Evolutionary conservation across 208 protist genomes (phyloP).

Genomic region (Leishmania mexicana): DNA sequence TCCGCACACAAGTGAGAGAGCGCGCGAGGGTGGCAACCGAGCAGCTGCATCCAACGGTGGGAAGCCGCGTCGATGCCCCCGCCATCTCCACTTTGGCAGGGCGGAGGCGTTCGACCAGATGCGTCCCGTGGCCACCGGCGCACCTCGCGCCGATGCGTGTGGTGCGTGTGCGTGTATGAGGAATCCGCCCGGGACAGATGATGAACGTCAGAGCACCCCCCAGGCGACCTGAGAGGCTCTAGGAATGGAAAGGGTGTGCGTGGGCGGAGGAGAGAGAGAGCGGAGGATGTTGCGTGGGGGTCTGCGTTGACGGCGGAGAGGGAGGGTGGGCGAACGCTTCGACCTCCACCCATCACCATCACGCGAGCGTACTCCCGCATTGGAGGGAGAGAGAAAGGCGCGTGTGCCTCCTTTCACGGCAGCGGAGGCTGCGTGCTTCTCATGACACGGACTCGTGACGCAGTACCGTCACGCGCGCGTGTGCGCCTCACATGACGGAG

Average conservation of each 20-base stretch:
- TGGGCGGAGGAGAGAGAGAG: neutral
- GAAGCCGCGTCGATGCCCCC: neutral
- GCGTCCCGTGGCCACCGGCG: neutral
- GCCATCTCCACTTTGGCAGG: neutral
- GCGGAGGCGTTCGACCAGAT: too few species aligned
- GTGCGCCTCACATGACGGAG: neutral
- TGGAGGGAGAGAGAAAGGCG: neutral
- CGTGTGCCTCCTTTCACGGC: neutral
- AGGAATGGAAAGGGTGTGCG: too few species aligned
- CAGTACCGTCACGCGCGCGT: neutral
- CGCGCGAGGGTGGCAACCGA: neutral
- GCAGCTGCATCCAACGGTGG: slow-evolving; percentile 2
- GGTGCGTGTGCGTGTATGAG: neutral
- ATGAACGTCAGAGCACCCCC: neutral
- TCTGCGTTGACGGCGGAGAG: neutral
- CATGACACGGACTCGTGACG: neutral
- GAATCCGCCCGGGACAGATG: too few species aligned
- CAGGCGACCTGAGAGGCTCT: neutral
- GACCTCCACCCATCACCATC: neutral
- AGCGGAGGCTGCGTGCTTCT: neutral
- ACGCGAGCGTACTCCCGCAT: neutral
- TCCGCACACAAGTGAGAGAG: neutral
- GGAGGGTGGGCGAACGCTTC: neutral
- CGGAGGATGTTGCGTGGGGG: neutral
- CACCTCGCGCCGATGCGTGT: neutral